Evolutionary conservation across 1,284 basidiomycete genomes (phyloP), one percentile per base, ranked within the genome.

Genomic region (Volvariella volvacea): DNA sequence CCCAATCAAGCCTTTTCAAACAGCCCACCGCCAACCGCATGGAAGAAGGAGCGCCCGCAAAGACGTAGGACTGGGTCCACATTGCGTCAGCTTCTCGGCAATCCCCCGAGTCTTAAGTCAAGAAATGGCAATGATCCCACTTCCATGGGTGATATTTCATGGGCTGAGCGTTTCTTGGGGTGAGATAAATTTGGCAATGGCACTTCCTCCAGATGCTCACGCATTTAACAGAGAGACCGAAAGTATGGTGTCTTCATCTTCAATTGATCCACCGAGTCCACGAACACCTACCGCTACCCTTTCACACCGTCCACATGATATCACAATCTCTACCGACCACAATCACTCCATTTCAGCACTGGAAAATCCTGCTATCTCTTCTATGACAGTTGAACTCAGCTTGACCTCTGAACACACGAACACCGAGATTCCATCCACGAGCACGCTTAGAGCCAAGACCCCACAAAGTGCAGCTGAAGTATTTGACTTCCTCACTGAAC

Each of bases 81-180:
- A 8, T 60, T 88, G 46, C 75, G 82, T 2, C 76, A 87, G 53
- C 64, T 88, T 1, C 67, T 88, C 21, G 82, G 81, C 3, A 70
- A 71, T 40, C 66, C 78, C 0, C 65, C 70, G 8, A 58, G 57
- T 45, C 45, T 57, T 28, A 54, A 48, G 20, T 59, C 58, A n/a
- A 54, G 49, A 28, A 50, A 55, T 17, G 62, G 54, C 1, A 51
- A 59, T 42, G 61, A 66, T 21, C 57, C 59, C 16, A 68, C 62
- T 44, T 61, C 57, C 2, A 47, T 48, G 8, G 82, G 82, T 8
- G 85, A 88, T 53, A 83, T 88, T 43, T 86, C 83, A 2, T 88
- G 85, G 85, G 85, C 85, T 9, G 85, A 88, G 62, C 72, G 73
- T 28, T 80, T 76, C 58, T 66, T 88, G 46, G 74, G 71, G 85